These are phyloP conservation scores for Sanghuangporus weigelae DNA, from an alignment of 1,284 basidiomycete genomes.

Conservation along the genomic window DNA sequence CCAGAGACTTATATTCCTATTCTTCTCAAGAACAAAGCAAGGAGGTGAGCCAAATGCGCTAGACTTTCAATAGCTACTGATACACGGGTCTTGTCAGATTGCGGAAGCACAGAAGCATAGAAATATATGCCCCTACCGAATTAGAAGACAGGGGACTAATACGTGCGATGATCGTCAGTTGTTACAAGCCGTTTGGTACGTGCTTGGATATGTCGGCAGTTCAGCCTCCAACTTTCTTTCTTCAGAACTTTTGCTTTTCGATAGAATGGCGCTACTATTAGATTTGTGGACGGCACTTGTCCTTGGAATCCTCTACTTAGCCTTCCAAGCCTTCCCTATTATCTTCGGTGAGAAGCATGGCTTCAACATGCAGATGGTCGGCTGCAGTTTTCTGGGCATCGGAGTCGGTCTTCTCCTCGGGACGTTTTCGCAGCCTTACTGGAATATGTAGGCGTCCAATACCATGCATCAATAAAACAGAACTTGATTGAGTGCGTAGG, in stretches of 20 bases:
- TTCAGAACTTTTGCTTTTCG: constrained; percentile 60
- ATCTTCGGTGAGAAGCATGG: constrained; percentile 60
- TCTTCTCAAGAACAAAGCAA: constrained; percentile 55
- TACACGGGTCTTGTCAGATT: constrained; percentile 19
- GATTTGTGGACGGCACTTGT: constrained; percentile 58
- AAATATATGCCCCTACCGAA: constrained; percentile 32
- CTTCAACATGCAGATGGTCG: constrained; percentile 56
- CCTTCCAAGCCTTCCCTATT: constrained; percentile 68
- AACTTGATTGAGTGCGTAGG: constrained; percentile 18
- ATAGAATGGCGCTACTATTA: constrained; percentile 73
- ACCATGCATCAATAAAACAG: not conserved
- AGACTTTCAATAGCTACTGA: not conserved
- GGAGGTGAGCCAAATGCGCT: constrained; percentile 21
- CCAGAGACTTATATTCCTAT: constrained; percentile 76
- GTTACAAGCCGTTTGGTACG: constrained; percentile 72
- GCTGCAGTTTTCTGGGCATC: constrained; percentile 68
- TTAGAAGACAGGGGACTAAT: constrained; percentile 30
- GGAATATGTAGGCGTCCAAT: constrained; percentile 44
- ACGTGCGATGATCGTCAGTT: constrained; percentile 44
- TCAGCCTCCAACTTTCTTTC: not conserved
- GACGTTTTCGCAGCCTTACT: constrained; percentile 53
- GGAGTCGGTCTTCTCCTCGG: constrained; percentile 62
- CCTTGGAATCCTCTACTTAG: constrained; percentile 72
- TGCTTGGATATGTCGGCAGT: not conserved
- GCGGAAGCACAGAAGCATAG: constrained; percentile 37